Evolutionary conservation across 2,329 filamentous ascomycete genomes (phyloP).

Genomic region (Fonsecaea nubica): DNA sequence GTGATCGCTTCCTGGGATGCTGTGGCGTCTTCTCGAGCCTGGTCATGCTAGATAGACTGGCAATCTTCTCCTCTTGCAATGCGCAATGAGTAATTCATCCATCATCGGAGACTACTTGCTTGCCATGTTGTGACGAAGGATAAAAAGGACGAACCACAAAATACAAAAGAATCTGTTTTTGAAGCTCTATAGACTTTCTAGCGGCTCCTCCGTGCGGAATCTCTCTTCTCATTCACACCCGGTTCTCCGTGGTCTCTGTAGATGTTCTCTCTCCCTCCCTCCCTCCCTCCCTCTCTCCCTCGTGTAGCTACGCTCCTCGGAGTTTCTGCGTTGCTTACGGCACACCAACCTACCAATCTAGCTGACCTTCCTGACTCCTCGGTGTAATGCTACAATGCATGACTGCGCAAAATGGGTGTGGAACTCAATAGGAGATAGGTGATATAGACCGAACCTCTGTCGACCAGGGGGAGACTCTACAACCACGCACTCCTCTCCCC

Average conservation of each 20-base stretch:
- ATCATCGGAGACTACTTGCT: not conserved
- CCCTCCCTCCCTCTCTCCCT: too few relatives aligned
- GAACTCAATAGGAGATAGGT: not conserved
- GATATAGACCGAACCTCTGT: not conserved
- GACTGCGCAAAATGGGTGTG: not conserved
- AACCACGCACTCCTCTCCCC: slow-evolving; percentile 33
- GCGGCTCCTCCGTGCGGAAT: too few relatives aligned
- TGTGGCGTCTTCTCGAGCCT: not conserved
- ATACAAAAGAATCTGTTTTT: not conserved
- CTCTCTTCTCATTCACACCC: too few relatives aligned
- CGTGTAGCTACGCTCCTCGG: too few relatives aligned
- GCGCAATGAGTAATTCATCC: not conserved
- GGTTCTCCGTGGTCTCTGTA: too few relatives aligned
- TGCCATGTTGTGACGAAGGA: not conserved
- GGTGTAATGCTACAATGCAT: not conserved
- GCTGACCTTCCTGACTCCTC: too few relatives aligned
- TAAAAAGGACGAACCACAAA: not conserved
- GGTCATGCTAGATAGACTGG: not conserved
- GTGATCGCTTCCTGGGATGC: not conserved
- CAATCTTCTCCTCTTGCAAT: not conserved
- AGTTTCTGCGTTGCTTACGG: too few relatives aligned
- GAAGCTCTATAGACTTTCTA: too few relatives aligned
- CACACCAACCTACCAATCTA: too few relatives aligned
- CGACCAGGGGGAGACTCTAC: not conserved
- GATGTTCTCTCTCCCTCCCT: too few relatives aligned